Evolutionary conservation across 495 filamentous ascomycete genomes (phyloP).

Genomic region (Penicillium ucsense): DNA sequence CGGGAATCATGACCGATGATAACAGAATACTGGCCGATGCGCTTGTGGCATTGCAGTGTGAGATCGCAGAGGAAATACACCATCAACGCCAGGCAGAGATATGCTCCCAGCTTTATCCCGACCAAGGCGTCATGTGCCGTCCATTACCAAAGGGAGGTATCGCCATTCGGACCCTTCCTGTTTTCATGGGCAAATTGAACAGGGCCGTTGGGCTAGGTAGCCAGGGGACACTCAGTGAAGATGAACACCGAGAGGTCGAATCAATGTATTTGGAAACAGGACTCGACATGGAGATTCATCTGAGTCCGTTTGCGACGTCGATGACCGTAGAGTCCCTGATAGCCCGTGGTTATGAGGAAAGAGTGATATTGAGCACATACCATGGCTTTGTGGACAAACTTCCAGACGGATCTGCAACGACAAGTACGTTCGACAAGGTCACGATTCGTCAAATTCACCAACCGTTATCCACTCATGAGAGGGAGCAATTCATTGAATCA

Average conservation of each 20-base stretch:
- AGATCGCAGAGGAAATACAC: no score
- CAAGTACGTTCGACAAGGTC: not conserved
- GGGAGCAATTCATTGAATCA: conserved; percentile 3
- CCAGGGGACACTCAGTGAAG: not conserved
- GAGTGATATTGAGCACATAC: conserved; percentile 3
- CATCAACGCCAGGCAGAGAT: no score
- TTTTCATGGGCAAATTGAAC: conserved; percentile 8
- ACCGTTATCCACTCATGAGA: not conserved
- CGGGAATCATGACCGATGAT: no score
- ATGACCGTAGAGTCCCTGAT: not conserved
- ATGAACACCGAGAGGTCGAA: conserved; percentile 3
- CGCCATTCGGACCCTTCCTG: conserved; percentile 4
- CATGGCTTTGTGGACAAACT: conserved; percentile 1
- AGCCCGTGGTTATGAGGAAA: conserved; percentile 3
- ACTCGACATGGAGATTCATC: conserved; percentile 6
- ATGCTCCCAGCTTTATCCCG: no score
- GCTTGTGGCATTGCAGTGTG: no score
- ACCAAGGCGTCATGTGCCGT: no score
- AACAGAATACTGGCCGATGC: no score
- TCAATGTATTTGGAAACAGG: conserved; percentile 1
- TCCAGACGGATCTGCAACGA: not conserved
- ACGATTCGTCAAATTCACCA: not conserved
- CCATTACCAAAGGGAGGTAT: no score
- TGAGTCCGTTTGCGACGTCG: conserved; percentile 4
- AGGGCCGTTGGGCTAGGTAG: conserved; percentile 9